A percentile compares a stretch with the other conserved stretches of the same genome.
Conservation (phyloP, 1,284 basidiomycete species). For the Phlebopus sp. region DNA sequence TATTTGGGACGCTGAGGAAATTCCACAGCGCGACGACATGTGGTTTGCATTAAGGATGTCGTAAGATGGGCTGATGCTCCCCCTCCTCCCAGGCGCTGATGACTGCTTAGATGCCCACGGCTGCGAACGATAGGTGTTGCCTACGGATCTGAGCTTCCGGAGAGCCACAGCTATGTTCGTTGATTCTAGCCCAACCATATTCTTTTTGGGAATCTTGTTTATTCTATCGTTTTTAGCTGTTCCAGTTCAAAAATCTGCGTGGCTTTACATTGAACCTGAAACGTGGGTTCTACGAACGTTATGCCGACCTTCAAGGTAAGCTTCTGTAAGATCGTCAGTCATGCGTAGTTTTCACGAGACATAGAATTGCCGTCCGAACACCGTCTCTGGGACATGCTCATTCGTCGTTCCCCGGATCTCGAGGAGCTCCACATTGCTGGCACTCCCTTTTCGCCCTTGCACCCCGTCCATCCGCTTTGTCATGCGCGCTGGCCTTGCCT, state of each 20-base stretch:
- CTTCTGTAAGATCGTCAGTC: constrained; percentile 3
- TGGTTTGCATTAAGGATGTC: constrained; percentile 65
- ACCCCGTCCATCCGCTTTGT: constrained; percentile 39
- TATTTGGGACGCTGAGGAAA: constrained; percentile 66
- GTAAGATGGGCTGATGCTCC: constrained; percentile 37
- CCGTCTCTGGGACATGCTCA: constrained; percentile 67
- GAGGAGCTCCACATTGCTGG: constrained; percentile 61
- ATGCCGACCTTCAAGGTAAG: constrained; percentile 54
- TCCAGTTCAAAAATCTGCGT: constrained; percentile 58
- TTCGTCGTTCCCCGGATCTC: constrained; percentile 55
- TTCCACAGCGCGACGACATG: constrained; percentile 65
- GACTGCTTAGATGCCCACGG: constrained; percentile 51
- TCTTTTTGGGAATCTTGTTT: not conserved
- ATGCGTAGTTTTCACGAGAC: constrained; percentile 2
- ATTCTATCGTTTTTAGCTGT: constrained; percentile 43
- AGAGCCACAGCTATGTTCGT: constrained; percentile 57
- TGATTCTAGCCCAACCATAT: not conserved
- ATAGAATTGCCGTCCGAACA: constrained; percentile 26
- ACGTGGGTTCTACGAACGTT: constrained; percentile 57
- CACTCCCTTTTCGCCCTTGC: constrained; percentile 44
- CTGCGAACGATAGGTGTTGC: constrained; percentile 57
- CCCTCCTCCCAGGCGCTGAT: not conserved
- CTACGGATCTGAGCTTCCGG: constrained; percentile 58
- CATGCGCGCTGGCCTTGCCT: constrained; percentile 61
- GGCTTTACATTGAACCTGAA: constrained; percentile 61